Base-by-base conservation (phyloP, 164 flowering plant genomes). In the Santalum album region DNA sequence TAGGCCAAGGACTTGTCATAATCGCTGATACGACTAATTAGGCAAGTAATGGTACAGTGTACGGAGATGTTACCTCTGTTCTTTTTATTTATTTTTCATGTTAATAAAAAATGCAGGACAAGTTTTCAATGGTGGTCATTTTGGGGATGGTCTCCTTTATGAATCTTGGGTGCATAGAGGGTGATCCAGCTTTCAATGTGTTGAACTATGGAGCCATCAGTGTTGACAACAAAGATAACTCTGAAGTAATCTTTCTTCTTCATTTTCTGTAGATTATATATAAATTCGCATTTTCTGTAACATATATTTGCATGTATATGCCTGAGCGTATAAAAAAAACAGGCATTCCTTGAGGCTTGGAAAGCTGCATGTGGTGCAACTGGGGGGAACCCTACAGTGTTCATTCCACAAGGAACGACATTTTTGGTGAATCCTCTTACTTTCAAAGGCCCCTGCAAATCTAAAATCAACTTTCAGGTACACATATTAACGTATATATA, bases 341-440 rank as follows among this genome's bases (percentile, higher is more conserved):
- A 79, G 84, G 78, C 81, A 49, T 71, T 80, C 49, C 43, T 66
- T 25, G 45, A 70, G 20, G 80, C 80, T 2, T 76, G 84, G 84
- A 49, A 51, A 44, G 64, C 39, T 0, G 68, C 69, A 12, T 79
- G 84, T 49, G 61, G 22, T 46, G 21, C 59, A 12, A 32, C 25
- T 36, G 25, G 52, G 0, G 34, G 24, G 7, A 20, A 46, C 32
- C 50, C 75, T 12, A 60, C 44, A 9, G 54, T 77, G 6, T 5
- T 51, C 12, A 44, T 77, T 38, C 76, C 76, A 3, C 12, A 35
- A 49, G 60, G 57, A 2, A 39, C 47, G 24, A 63, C 61, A 27
- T 75, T 73, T 54, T 24, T 75, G 40, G 58, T 77, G 47, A 56
- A 64, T 12, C 70, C 76, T 12, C 6, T 67, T 42, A 49, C 38